Evolutionary conservation across 148 eudicot genomes (phyloP).

Genomic region (Rheum nobile): DNA sequence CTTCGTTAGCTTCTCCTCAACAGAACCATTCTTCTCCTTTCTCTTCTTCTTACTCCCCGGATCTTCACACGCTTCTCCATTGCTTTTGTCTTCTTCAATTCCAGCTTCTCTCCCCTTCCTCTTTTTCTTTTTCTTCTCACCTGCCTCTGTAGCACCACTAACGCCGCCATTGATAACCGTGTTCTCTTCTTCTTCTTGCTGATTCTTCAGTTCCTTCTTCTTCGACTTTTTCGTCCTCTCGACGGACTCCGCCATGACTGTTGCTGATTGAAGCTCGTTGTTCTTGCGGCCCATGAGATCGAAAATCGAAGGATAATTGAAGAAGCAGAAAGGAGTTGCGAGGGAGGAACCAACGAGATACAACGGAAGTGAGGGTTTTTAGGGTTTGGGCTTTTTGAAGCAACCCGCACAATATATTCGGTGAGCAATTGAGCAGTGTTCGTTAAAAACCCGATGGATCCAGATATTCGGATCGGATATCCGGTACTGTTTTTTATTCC

Average conservation of each 20-base stretch:
- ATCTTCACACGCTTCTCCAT: background rate
- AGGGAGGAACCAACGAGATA: background rate
- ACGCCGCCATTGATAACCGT: slow-evolving; percentile 1
- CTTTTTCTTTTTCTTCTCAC: slow-evolving; percentile 7
- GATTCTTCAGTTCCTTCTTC: slow-evolving; percentile 4
- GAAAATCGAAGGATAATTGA: background rate
- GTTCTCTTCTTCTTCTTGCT: background rate
- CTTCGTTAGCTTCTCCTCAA: slow-evolving; percentile 5
- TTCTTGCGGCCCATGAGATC: slow-evolving; percentile 5
- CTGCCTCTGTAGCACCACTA: background rate
- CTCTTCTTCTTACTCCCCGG: slow-evolving; percentile 5
- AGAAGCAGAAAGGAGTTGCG: background rate
- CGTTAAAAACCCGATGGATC: background rate
- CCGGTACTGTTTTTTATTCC: background rate
- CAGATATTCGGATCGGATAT: background rate
- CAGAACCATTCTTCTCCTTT: background rate
- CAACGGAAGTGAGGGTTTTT: slow-evolving; percentile 1
- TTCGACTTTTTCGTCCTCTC: background rate
- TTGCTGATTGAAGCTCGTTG: background rate
- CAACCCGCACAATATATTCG: background rate
- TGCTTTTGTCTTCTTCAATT: slow-evolving; percentile 4
- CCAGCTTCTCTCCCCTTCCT: background rate
- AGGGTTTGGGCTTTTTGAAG: slow-evolving; percentile 3
- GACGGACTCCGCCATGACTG: slow-evolving; percentile 1
- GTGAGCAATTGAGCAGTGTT: background rate